Conservation (phyloP, 2,329 filamentous ascomycete genomes). For the Zopfia rhizophila region DNA sequence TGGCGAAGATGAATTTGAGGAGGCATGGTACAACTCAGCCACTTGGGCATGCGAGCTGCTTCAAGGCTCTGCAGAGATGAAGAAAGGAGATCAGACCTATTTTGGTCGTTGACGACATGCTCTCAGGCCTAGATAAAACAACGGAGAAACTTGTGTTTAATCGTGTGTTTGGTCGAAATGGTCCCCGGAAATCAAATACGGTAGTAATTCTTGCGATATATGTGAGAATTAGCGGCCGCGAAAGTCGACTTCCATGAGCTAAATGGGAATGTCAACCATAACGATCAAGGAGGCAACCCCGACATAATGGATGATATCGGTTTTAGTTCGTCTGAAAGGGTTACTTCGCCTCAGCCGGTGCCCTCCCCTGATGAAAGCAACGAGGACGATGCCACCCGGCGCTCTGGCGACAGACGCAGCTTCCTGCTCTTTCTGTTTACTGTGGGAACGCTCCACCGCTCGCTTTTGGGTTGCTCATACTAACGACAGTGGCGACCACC, state of each 20-base stretch:
- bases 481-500: slow-evolving; percentile 13
- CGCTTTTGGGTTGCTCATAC: slow-evolving; percentile 9
- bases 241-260: no score
- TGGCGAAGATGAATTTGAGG: slow-evolving; percentile 28
- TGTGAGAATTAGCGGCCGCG: no score
- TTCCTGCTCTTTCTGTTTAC: slow-evolving; percentile 20
- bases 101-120: slow-evolving; percentile 60
- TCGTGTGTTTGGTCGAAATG: slow-evolving; percentile 53
- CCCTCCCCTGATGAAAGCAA: slow-evolving; percentile 1
- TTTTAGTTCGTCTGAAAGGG: neutral
- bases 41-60: slow-evolving; percentile 27
- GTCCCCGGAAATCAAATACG: slow-evolving; percentile 46
- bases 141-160: slow-evolving; percentile 59
- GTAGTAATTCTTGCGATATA: slow-evolving; percentile 26
- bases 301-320: neutral
- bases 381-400: slow-evolving; percentile 14
- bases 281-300: no score
- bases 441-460: slow-evolving; percentile 16
- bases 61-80: slow-evolving; percentile 23
- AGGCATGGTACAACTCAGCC: slow-evolving; percentile 35
- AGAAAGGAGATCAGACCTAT: slow-evolving; percentile 49
- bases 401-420: slow-evolving; percentile 22
- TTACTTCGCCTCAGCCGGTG: neutral
- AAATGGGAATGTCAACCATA: no score
- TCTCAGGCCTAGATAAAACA: slow-evolving; percentile 58